Conservation (phyloP, 73 alveolate genomes). For the Paramecium sexaurelia region DNA sequence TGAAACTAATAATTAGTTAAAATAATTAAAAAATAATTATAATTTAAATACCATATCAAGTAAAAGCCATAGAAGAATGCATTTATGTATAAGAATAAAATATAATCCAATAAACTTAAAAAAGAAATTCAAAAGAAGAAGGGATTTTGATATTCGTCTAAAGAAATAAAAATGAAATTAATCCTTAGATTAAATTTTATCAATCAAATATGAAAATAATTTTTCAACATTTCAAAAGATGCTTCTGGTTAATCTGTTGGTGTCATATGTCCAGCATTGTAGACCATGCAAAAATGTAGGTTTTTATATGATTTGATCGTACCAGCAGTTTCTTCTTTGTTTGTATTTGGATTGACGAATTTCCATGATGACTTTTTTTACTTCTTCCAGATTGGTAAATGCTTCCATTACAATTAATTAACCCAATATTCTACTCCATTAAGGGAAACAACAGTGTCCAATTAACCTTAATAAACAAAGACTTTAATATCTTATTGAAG, state of each 20-base stretch:
- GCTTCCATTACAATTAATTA: neutral
- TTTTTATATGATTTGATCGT: neutral
- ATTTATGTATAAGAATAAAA: no score
- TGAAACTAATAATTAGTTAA: no score
- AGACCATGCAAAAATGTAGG: constrained; percentile 64
- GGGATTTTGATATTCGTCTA: no score
- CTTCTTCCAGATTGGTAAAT: neutral
- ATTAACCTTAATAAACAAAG: constrained; percentile 32
- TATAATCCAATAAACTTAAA: no score
- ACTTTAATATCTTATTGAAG: neutral
- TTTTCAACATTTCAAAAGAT: constrained; percentile 78
- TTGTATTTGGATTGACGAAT: neutral
- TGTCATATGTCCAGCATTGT: constrained; percentile 94
- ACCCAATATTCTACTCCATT: constrained; percentile 8
- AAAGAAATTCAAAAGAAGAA: no score
- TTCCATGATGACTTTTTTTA: neutral
- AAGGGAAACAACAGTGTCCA: constrained; percentile 18
- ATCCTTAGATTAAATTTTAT: neutral
- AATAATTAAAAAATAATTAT: no score
- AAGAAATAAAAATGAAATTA: neutral
- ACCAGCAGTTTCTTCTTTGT: neutral
- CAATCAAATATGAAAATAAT: constrained; percentile 73
- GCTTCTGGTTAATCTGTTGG: constrained; percentile 89
- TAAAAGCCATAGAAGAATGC: no score
- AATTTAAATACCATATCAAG: no score